A percentile compares a stretch with the other conserved stretches of the same genome.
Evolutionary conservation across 129 eudicot species (phyloP).

Genomic region (Arctium lappa): DNA sequence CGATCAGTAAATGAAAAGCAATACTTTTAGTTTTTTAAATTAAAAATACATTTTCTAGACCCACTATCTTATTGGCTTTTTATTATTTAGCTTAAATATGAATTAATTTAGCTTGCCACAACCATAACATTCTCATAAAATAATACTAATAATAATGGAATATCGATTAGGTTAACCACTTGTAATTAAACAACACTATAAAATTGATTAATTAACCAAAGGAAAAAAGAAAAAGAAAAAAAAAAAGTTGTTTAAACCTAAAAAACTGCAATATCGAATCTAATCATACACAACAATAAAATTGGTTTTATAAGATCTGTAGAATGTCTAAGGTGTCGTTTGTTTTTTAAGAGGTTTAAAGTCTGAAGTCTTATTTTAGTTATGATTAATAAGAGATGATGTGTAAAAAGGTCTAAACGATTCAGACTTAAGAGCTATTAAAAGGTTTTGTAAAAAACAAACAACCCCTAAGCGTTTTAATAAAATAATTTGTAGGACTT

Average conservation of each 20-base stretch:
- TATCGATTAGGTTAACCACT: slow-evolving; percentile 11
- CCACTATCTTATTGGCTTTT: neutral
- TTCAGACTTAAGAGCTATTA: no score
- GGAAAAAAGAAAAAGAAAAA: no score
- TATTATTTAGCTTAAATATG: neutral
- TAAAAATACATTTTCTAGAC: neutral
- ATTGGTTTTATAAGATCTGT: no score
- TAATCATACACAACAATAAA: neutral
- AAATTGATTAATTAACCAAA: neutral
- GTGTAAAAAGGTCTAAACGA: no score
- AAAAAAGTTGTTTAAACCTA: neutral
- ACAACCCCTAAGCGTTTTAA: no score
- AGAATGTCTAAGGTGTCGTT: no score
- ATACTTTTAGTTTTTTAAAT: neutral
- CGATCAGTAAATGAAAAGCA: neutral
- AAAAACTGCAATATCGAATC: neutral
- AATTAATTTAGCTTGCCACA: neutral
- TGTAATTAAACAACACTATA: neutral
- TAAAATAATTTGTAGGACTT: no score
- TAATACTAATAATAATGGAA: neutral
- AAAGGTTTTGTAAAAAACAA: no score
- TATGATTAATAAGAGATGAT: no score
- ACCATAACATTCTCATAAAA: slow-evolving; percentile 14
- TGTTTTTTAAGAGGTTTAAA: no score
- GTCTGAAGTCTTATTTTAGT: no score